A percentile compares a stretch with the other conserved stretches of the same genome.
phyloP scores from a whole-genome alignment of 2,329 filamentous ascomycete species.

The Aureobasidium mangrovei region DNA sequence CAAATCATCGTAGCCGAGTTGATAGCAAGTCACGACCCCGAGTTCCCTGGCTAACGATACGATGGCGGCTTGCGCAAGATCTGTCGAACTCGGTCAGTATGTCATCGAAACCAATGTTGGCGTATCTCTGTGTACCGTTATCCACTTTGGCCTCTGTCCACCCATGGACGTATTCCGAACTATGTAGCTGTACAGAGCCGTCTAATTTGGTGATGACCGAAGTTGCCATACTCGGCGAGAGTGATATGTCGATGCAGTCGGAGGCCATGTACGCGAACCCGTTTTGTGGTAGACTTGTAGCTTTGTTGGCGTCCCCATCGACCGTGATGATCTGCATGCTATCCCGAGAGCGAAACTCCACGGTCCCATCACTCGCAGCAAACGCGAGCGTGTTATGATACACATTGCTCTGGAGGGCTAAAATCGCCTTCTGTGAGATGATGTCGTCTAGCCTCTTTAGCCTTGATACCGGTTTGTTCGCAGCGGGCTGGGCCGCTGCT shows the following conservation, averaged over 20 bases:
- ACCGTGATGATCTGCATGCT: constrained; percentile 58
- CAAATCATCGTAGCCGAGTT: constrained; percentile 41
- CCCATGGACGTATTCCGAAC: constrained; percentile 33
- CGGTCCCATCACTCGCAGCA: constrained; percentile 67
- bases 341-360: constrained; percentile 70
- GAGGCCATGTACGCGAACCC: constrained; percentile 65
- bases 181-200: constrained; percentile 33
- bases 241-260: constrained; percentile 34
- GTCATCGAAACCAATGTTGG: not conserved
- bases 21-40: constrained; percentile 30
- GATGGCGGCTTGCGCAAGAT: constrained; percentile 22
- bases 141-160: constrained; percentile 12
- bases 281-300: constrained; percentile 64
- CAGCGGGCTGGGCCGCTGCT: constrained; percentile 14
- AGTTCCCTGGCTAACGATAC: constrained; percentile 28
- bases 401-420: constrained; percentile 60
- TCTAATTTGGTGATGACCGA: constrained; percentile 37
- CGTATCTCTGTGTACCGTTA: not conserved
- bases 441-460: constrained; percentile 61
- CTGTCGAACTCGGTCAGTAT: not conserved
- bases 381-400: constrained; percentile 65
- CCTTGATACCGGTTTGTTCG: constrained; percentile 13
- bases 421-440: constrained; percentile 58
- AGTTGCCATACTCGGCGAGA: constrained; percentile 42
- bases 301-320: constrained; percentile 53